Conservation (phyloP, 495 filamentous ascomycete genomes). For the Penicillium robsamsonii region DNA sequence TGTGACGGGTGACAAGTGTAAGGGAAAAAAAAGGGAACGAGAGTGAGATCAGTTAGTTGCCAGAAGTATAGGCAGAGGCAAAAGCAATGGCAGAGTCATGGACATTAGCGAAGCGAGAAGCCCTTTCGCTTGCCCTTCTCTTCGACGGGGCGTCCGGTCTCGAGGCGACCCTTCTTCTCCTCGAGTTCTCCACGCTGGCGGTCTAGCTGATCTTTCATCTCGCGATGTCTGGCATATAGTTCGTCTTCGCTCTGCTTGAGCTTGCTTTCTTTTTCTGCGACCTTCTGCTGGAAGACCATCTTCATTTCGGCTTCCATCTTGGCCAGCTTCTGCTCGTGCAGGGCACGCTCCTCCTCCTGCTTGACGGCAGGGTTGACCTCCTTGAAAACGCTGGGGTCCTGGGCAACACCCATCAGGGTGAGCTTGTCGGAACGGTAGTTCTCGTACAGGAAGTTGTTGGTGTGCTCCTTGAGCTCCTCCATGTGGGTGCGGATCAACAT, state of each 20-base stretch:
- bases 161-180: conserved; percentile 92
- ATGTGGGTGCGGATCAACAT: conserved; percentile 99
- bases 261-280: conserved; percentile 98
- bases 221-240: conserved; percentile 92
- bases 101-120: conserved; percentile 85
- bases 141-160: conserved; percentile 91
- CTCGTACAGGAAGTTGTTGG: conserved; percentile 97
- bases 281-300: conserved; percentile 99
- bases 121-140: conserved; percentile 94
- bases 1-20: conserved; percentile 34
- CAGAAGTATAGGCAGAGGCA: conserved; percentile 26
- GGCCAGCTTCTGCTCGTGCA: conserved; percentile 98
- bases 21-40: conserved; percentile 38
- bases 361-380: conserved; percentile 99
- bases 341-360: conserved; percentile 95
- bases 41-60: conserved; percentile 28
- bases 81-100: conserved; percentile 8
- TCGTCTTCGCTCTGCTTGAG: conserved; percentile 98
- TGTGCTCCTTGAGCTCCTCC: conserved; percentile 99
- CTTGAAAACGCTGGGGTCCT: conserved; percentile 99
- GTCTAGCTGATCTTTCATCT: conserved; percentile 99
- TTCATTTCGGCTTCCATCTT: conserved; percentile 99
- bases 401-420: conserved; percentile 93
- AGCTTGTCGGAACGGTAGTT: conserved; percentile 99
- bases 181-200: conserved; percentile 90